Percentiles rank a stretch among this genome's conserved stretches.
Conservation (phyloP, 2,329 filamentous ascomycete genomes). For the Monosporascus ibericus region DNA sequence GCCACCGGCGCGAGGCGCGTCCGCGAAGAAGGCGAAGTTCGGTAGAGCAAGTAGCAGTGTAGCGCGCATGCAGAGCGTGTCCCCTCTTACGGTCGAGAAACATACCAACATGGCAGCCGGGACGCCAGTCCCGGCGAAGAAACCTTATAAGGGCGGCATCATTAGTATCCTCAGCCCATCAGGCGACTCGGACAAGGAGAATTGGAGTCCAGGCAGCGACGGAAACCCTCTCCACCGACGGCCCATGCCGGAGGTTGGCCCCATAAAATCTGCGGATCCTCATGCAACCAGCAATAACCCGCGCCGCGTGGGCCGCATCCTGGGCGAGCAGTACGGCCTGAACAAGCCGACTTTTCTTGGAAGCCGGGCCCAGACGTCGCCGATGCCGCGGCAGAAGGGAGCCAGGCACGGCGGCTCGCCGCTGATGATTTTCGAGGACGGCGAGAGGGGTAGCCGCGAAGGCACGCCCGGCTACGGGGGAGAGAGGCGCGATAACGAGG, state of each 20-base stretch:
- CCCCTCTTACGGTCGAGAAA: slow-evolving; percentile 24
- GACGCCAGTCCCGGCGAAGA: slow-evolving; percentile 19
- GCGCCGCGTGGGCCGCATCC: slow-evolving; percentile 34
- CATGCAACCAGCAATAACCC: slow-evolving; percentile 21
- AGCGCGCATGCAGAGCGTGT: slow-evolving; percentile 49
- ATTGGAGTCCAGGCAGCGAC: slow-evolving; percentile 61
- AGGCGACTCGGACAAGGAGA: slow-evolving; percentile 89
- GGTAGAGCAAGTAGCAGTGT: slow-evolving; percentile 56
- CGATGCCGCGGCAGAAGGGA: slow-evolving; percentile 23
- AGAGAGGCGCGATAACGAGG: slow-evolving; percentile 46
- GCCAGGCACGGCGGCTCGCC: slow-evolving; percentile 17
- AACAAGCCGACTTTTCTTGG: slow-evolving; percentile 23
- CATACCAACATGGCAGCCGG: slow-evolving; percentile 1
- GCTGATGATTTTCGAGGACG: slow-evolving; percentile 49
- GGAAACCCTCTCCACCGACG: slow-evolving; percentile 30
- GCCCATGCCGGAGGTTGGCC: slow-evolving; percentile 29
- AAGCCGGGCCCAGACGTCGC: slow-evolving; percentile 34
- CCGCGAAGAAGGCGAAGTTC: slow-evolving; percentile 57
- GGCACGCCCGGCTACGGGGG: background rate
- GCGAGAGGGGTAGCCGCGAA: slow-evolving; percentile 17
- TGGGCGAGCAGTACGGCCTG: slow-evolving; percentile 34
- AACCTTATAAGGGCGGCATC: slow-evolving; percentile 33
- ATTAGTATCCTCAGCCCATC: slow-evolving; percentile 36
- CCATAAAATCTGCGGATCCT: slow-evolving; percentile 9
- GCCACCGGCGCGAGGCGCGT: slow-evolving; percentile 20